Evolutionary conservation across 345 rosid species (phyloP), one percentile per base, ranked within the genome.

Genomic region (Angophora floribunda): DNA sequence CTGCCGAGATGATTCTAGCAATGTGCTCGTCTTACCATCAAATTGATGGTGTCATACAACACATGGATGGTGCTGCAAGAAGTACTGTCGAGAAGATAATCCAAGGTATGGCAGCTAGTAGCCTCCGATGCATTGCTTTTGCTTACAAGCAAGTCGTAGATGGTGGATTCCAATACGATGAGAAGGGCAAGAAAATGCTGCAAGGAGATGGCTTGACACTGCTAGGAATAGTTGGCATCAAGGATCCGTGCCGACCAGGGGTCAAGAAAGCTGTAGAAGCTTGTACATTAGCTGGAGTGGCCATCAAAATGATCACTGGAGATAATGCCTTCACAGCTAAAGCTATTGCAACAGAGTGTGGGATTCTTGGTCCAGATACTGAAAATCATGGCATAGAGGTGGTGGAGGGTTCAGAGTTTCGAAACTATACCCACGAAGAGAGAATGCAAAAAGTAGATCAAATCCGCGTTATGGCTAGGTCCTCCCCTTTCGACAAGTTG

Each of bases 381-480:
- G 93, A 26, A 44, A 88, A 93, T 36, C 96, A 92, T 9, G 51
- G 52, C 26, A 85, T 63, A 15, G 86, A 5, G 3, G 95, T 96
- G 22, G 92, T 96, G 7, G 94, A 94, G 89, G 99, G 98, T 32
- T 95, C 92, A 41, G 90, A 92, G 55, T 96, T 96, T 82, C 90
- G 93, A 44, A 94, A 92, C 90, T 95, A 89, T 49, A 91, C 93
- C 12, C 89, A 85, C 0, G 90, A 95, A 32, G 90, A 95, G 65
- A 89, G 95, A 59, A 87, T 93, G 89, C 87, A 91, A 89, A 95
- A 86, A 80, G 94, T 93, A 0, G 93, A 97, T 9, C 91, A 89
- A 16, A 96, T 97, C 89, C 82, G 94, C 7, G 99, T 97, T 49
- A 97, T 97, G 98, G 98, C 98, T 26, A 91, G 98, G 87, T 95